These are phyloP conservation scores for Nepenthes gracilis DNA, from an alignment of 148 eudicot genomes.

Conservation along the genomic window DNA sequence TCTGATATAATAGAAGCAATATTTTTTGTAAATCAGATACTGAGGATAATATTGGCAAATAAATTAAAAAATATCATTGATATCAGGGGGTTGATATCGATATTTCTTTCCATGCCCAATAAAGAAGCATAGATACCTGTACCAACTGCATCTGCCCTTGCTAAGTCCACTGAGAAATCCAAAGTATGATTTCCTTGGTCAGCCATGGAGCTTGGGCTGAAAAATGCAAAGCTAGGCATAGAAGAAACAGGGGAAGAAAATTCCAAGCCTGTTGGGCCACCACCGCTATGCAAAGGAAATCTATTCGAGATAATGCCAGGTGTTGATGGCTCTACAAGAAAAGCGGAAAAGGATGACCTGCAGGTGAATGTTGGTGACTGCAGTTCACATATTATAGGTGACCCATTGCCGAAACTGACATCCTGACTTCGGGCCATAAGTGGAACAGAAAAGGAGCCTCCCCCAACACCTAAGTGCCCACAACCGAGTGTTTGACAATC, in stretches of 20 bases:
- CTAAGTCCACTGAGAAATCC: slow-evolving; percentile 11
- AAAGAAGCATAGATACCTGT: too few species aligned
- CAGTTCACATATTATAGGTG: slow-evolving; percentile 25
- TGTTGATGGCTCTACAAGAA: slow-evolving; percentile 39
- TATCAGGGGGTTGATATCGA: too few species aligned
- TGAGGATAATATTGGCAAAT: too few species aligned
- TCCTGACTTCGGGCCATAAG: slow-evolving; percentile 49
- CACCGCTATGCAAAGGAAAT: slow-evolving; percentile 43
- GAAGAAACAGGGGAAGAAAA: slow-evolving; percentile 45
- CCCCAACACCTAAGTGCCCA: slow-evolving; percentile 18
- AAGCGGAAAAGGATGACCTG: slow-evolving; percentile 59
- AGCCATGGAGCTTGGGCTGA: slow-evolving; percentile 24
- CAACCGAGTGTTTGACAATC: slow-evolving; percentile 12
- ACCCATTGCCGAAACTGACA: slow-evolving; percentile 50
- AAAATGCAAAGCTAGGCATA: slow-evolving; percentile 68
- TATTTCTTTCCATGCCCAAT: too few species aligned
- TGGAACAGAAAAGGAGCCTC: slow-evolving; percentile 24
- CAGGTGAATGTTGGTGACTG: slow-evolving; percentile 34
- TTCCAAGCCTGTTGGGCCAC: slow-evolving; percentile 26
- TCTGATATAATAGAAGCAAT: not conserved
- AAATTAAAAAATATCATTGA: too few species aligned
- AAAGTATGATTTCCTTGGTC: slow-evolving; percentile 25
- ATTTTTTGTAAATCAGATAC: not conserved
- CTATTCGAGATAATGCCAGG: slow-evolving; percentile 27
- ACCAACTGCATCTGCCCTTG: not conserved